Evolutionary conservation across 306 rosid species (phyloP), one percentile per base, ranked within the genome.

Genomic region (Vigna hirtella): DNA sequence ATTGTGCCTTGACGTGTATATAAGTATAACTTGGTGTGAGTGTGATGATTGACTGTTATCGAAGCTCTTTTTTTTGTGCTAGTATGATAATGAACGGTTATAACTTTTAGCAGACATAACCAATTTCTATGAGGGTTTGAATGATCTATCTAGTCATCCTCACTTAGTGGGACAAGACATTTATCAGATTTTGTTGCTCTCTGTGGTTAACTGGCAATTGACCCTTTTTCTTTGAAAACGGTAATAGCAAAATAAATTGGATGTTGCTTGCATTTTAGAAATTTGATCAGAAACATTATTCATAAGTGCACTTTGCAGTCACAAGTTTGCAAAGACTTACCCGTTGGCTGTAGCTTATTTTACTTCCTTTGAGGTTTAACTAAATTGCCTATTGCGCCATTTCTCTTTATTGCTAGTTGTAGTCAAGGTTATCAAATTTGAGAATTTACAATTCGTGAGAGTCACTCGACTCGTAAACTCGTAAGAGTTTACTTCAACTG

Each of bases 261-360:
- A 32, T 77, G 64, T 49, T 70, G 58, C 56, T 70, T 76, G 42
- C 66, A 24, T 74, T 81, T 38, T 63, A 50, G 52, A 79, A 63
- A 42, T 24, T 53, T 51, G 73, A 36, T 52, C 40, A n/a, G 56
- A 57, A 47, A 40, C 13, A n/a, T 65, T 66, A 32, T 34, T 34
- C 63, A 4, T 24, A 28, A 48, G n/a, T 50, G 5, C 32, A 10
- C 55, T 9, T 71, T 22, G 59, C 18, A 2, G 48, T 32, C 20
- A 13, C 17, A 18, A 14, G 18, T 40, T 73, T 34, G 3, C 16
- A 61, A 52, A 62, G 57, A 53, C 38, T 63, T 34, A 7, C 48
- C 36, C 74, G 17, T 76, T 15, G 13, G 12, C 13, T 30, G 22
- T 61, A 18, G 36, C 20, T 55, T 62, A 42, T 38, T 81, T 74